A percentile compares a stretch with the other conserved stretches of the same genome.
Conservation (phyloP, 768 basidiomycete species). For the Podaxis pistillaris region DNA sequence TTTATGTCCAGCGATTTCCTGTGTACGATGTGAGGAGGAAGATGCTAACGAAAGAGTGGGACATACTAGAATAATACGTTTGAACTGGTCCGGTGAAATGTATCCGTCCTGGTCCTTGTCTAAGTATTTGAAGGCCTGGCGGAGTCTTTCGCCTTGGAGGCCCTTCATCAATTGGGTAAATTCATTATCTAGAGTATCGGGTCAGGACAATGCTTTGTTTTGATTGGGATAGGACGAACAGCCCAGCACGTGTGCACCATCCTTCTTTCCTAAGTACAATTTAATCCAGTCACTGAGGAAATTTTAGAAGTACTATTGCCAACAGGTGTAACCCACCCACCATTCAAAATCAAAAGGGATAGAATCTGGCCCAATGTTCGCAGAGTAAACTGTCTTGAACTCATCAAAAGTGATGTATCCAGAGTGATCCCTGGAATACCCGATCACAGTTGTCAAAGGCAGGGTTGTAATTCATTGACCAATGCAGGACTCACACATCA, state of each 20-base stretch:
- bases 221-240: slow-evolving; percentile 54
- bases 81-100: slow-evolving; percentile 92
- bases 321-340: slow-evolving; percentile 32
- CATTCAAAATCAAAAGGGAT: slow-evolving; percentile 97
- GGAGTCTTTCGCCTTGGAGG: slow-evolving; percentile 93
- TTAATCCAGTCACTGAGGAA: slow-evolving; percentile 85
- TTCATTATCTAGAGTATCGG: slow-evolving; percentile 69
- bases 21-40: slow-evolving; percentile 7
- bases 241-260: slow-evolving; percentile 87
- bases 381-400: slow-evolving; percentile 89
- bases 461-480: background rate
- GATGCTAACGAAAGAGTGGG: background rate
- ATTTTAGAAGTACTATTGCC: background rate
- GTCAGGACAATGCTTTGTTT: slow-evolving; percentile 1
- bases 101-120: slow-evolving; percentile 92
- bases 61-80: slow-evolving; percentile 88
- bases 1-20: slow-evolving; percentile 98
- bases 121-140: slow-evolving; percentile 92
- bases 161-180: slow-evolving; percentile 99
- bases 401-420: slow-evolving; percentile 92
- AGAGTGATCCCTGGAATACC: slow-evolving; percentile 67
- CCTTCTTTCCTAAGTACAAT: slow-evolving; percentile 91
- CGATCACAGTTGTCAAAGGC: slow-evolving; percentile 14
- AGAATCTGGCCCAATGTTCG: slow-evolving; percentile 72
- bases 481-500: slow-evolving; percentile 70